Conservation (phyloP, 108 stramenopile genomes). For the Cyclotella atomus region DNA sequence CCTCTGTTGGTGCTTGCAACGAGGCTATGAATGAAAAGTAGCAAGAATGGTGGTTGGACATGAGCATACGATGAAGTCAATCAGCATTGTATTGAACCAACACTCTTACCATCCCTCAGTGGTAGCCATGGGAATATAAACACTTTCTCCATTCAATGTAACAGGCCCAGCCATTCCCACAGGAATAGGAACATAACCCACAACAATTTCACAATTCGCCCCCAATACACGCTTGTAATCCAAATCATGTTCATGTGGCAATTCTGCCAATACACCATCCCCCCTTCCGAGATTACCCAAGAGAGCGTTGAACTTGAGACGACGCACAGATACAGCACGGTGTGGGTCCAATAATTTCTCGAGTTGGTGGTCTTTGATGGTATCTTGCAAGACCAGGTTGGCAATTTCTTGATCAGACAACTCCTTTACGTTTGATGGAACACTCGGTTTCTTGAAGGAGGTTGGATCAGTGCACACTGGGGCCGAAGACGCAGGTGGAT, state of each 20-base stretch:
- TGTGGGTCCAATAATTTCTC: slow-evolving; percentile 91
- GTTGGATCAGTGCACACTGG: slow-evolving; percentile 79
- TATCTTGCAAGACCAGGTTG: slow-evolving; percentile 71
- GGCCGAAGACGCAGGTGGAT: slow-evolving; percentile 67
- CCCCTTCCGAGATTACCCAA: slow-evolving; percentile 57
- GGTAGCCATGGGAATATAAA: slow-evolving; percentile 98
- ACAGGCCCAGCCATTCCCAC: slow-evolving; percentile 96
- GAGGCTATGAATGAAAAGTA: slow-evolving; percentile 32
- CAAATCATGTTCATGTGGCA: slow-evolving; percentile 75
- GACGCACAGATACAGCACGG: slow-evolving; percentile 93
- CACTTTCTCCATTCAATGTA: slow-evolving; percentile 84
- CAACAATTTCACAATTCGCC: slow-evolving; percentile 98
- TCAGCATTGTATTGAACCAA: too few species aligned
- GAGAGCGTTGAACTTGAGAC: slow-evolving; percentile 71
- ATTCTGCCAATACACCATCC: slow-evolving; percentile 52
- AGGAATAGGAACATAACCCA: slow-evolving; percentile 96
- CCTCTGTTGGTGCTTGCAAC: slow-evolving; percentile 97
- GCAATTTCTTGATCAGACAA: slow-evolving; percentile 75
- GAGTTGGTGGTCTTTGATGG: slow-evolving; percentile 95
- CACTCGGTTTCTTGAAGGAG: slow-evolving; percentile 45
- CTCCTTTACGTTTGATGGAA: slow-evolving; percentile 54
- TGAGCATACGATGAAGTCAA: too few species aligned
- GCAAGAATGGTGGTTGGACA: background rate
- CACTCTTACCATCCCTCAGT: slow-evolving; percentile 93
- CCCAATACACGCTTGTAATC: slow-evolving; percentile 93